These are phyloP conservation scores for Phytophthora pseudosyringae DNA, from an alignment of 352 stramenopile genomes.

Conservation along the genomic window DNA sequence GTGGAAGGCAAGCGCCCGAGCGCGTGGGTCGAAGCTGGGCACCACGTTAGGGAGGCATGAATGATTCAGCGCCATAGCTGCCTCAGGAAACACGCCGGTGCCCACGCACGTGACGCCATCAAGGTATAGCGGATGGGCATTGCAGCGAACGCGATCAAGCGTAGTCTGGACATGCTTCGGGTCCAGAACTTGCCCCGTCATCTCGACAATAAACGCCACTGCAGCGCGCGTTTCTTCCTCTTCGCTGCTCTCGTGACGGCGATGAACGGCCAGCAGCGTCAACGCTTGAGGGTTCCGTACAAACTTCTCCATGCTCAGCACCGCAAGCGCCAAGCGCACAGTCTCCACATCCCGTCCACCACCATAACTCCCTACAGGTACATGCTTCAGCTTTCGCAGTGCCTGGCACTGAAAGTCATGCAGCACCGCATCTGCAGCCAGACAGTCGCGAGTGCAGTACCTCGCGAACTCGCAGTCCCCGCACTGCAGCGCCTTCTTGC, in stretches of 20 bases:
- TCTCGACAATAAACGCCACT: constrained; percentile 19
- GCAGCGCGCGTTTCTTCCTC: constrained; percentile 1
- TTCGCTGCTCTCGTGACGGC: neutral
- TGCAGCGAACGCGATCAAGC: constrained; percentile 55
- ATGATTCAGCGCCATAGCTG: constrained; percentile 75
- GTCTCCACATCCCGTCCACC: constrained; percentile 45
- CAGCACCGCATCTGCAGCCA: constrained; percentile 46
- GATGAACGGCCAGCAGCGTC: constrained; percentile 27
- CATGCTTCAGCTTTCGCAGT: constrained; percentile 32
- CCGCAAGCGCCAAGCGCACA: constrained; percentile 52
- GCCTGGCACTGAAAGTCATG: constrained; percentile 60
- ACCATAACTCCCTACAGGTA: neutral
- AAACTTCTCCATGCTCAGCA: constrained; percentile 66
- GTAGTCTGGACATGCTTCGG: constrained; percentile 41
- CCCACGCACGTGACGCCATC: constrained; percentile 49
- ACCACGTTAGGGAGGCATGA: constrained; percentile 69
- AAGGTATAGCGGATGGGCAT: constrained; percentile 60
- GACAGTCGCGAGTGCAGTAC: constrained; percentile 62
- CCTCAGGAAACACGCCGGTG: constrained; percentile 68
- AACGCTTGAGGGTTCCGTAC: constrained; percentile 44
- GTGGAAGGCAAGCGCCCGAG: constrained; percentile 56
- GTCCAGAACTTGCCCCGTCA: constrained; percentile 13
- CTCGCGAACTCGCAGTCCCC: constrained; percentile 53
- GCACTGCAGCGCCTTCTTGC: constrained; percentile 58
- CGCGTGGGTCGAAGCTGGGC: constrained; percentile 52